Base-by-base conservation (phyloP, 495 filamentous ascomycete species). In the Sordaria brevicollis region DNA sequence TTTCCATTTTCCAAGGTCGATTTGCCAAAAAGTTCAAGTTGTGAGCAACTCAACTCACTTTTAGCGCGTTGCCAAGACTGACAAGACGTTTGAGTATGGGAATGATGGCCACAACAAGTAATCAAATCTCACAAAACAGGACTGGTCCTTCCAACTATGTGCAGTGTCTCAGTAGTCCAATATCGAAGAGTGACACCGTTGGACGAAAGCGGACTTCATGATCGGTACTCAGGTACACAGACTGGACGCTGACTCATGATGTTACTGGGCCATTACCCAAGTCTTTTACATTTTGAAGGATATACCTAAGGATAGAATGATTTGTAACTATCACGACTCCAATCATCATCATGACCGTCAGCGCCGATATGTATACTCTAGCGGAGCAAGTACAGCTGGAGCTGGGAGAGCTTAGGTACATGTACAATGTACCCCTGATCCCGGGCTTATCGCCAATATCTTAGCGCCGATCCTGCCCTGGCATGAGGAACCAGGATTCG, bases 401-500 rank as follows among this genome's bases (percentile, higher is more conserved):
- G 19, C 41, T 13, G 41, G 19, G 49, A 13, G 49, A 31, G 25
- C 49, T 57, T 7, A 7, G n/a, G n/a, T n/a, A n/a, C n/a, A n/a
- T n/a, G n/a, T n/a, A n/a, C n/a, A 29, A 31, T 54, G 49, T 5
- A 57, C 11, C 49, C 21, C 49, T 15, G 11, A 31, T 25, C 49
- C 21, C 25, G 49, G 21, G 11, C 49, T 57, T 57, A 57, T 57
- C 49, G 29, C 5, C 5, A n/a, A 5, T 62, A 62, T 31, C 49
- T 62, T 62, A 31, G 49, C 49, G 49, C 49, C 49, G 49, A 62
- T 62, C 49, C 3, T 62, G 25, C 13, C 49, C 49, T 62, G 13
- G 49, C 49, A 62, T 33, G 25, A 62, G 49, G 49, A 57, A 25
- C 5, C 25, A 25, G 49, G 49, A 25, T 29, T 29, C 11, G 49